Base-by-base conservation (phyloP, 805 yeast genomes). In the Jamesozyma jinghongensis region DNA sequence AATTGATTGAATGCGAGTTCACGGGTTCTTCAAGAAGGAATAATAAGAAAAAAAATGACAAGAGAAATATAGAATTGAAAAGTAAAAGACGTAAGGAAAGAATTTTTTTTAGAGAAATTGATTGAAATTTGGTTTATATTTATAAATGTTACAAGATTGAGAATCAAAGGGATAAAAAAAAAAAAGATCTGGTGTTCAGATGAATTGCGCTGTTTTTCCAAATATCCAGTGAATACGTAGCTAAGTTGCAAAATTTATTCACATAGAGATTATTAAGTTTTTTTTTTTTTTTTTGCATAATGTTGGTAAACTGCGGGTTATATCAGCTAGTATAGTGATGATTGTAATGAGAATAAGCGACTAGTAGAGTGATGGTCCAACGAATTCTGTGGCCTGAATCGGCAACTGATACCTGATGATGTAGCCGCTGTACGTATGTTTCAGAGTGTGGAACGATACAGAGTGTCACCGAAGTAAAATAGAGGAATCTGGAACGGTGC, bases 1-100 rank as follows among this genome's bases (percentile, higher is more conserved):
- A 40, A 32, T 26, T 26, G 37, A 25, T 20, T 34, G 37, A 20
- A 20, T 34, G 19, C 22, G n/a, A 29, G 39, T 41, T 17, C 38
- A 40, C 38, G 19, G 30, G 22, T 19, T 17, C 31, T 39, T 29
- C 22, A 16, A 40, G 26, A 30, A 30, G 14, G 13, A 19, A 39
- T 12, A 7, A 13, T 12, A 12, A 4, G 27, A 32, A 6, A 29
- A 30, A 19, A 19, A 32, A 32, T 13, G n/a, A 28, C 19, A 32
- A 37, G 19, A 36, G 12, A 19, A 36, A 19, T 26, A 8, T 19
- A 32, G 3, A 32, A 30, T 14, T 14, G 5, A 16, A 30, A 16
- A 12, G 33, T 5, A 30, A 12, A 14, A 30, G 19, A 30, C 5
- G 16, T 16, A 30, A 30, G 33, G 19, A 16, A 30, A 30, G 18